Evolutionary conservation across 345 rosid genomes (phyloP), one percentile per base, ranked within the genome.

Genomic region (Ceriops tagal): DNA sequence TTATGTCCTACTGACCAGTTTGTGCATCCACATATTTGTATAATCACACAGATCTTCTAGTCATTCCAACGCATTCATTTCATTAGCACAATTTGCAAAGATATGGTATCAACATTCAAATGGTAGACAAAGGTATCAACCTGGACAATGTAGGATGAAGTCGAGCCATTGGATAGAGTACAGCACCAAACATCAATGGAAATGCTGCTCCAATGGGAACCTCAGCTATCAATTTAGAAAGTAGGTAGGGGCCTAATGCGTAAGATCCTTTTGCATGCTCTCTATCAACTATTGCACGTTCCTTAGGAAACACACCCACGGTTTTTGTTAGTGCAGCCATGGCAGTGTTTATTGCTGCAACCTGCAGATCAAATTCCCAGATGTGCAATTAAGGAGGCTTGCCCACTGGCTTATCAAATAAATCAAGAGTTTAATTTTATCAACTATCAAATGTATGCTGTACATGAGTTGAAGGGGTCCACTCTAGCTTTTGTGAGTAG

Each of bases 301-400:
- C 99, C 83, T 91, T 95, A 51, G 99, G 99, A 78, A 95, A 95
- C 69, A 95, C 96, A 58, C 97, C 92, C 67, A 88, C 96, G 6
- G 97, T 95, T 81, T 91, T 95, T 68, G 99, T 95, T 31, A 95
- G 96, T 80, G 99, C 97, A 82, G 97, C 97, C 99, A 95, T 95
- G 56, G 97, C 99, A 8, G 99, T 95, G 83, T 91, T 95, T 83
- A 95, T 92, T 66, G 97, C 99, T 46, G 96, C 88, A 58, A 95
- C 96, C 97, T 95, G 81, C 69, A 58, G 51, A 65, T 65, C 32
- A 68, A 68, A 19, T 64, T 66, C 70, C 59, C 74, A 75, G 5
- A 10, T 31, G 62, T 49, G 62, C 28, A 53, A 58, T 64, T 30
- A 31, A 32, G 56, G 30, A 2, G 27, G 21, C 49, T 26, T 31